Evolutionary conservation across 2,329 filamentous ascomycete species (phyloP).

Genomic region (Calcarisporium arbuscula): DNA sequence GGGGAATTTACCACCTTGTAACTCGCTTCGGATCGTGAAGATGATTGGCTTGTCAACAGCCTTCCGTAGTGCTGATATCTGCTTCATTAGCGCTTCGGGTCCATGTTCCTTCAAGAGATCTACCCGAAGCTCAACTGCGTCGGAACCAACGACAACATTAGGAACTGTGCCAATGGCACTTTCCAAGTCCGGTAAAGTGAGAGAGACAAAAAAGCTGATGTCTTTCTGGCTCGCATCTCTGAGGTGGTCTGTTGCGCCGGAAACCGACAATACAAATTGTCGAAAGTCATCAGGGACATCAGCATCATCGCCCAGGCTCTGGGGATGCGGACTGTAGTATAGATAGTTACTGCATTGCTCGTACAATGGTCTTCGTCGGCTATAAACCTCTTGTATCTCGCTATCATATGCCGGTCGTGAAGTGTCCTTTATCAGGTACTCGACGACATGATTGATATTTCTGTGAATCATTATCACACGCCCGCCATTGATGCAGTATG

Average conservation of each 20-base stretch:
- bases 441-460: slow-evolving; percentile 79
- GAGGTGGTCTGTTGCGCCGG: slow-evolving; percentile 40
- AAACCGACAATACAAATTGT: slow-evolving; percentile 33
- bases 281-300: slow-evolving; percentile 28
- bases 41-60: slow-evolving; percentile 73
- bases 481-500: slow-evolving; percentile 70
- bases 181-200: slow-evolving; percentile 73
- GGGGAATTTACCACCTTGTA: slow-evolving; percentile 84
- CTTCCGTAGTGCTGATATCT: slow-evolving; percentile 73
- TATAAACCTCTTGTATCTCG: slow-evolving; percentile 86
- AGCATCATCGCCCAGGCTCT: slow-evolving; percentile 13
- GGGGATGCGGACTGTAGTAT: slow-evolving; percentile 72
- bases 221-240: slow-evolving; percentile 42
- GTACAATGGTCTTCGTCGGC: slow-evolving; percentile 84
- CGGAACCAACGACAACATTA: slow-evolving; percentile 72
- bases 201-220: slow-evolving; percentile 85
- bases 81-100: slow-evolving; percentile 71
- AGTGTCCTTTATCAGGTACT: slow-evolving; percentile 83
- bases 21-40: slow-evolving; percentile 81
- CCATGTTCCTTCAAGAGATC: slow-evolving; percentile 76
- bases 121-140: slow-evolving; percentile 91
- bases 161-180: slow-evolving; percentile 59
- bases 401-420: slow-evolving; percentile 87
- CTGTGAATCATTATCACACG: slow-evolving; percentile 83
- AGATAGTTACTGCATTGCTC: slow-evolving; percentile 89